Base-by-base conservation (phyloP, 768 basidiomycete species). In the Pleurotus citrinopileatus region DNA sequence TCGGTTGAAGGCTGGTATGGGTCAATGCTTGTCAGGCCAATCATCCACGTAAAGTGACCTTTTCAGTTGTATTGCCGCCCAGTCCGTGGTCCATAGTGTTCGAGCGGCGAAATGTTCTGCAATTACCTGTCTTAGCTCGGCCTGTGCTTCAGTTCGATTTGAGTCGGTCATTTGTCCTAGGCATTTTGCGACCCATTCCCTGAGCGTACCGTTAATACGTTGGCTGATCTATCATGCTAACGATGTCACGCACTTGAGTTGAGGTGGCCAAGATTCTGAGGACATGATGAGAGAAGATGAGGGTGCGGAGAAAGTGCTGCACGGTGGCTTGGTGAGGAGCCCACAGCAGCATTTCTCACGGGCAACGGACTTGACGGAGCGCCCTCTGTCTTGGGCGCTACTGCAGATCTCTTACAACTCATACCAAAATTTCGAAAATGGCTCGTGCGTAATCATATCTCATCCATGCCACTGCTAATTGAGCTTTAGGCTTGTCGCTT, bases 61-160 rank as follows among this genome's bases (percentile, higher is more conserved):
- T 76, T 91, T 80, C 53, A 99, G 76, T 70, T 96, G 89, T 28
- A 94, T 81, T 27, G 81, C 86, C 8, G 79, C 73, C 97, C 97
- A 99, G 69, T 98, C 93, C 54, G 89, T 96, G n/a, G 91, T 89
- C 83, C 91, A 89, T 22, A 98, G 78, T 1, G 88, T 81, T 67
- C 90, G 86, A 65, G 84, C 79, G 57, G 84, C 79, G 73, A 92
- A 96, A 70, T 94, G 87, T 61, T 94, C 84, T 82, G 90, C 88
- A 70, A 99, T 97, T 81, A 94, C 89, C 85, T 91, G 82, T 83
- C 94, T 94, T 66, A 99, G 74, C 78, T 99, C 97, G 56, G 88
- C 80, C 65, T 94, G 92, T 19, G 95, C 95, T 61, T 94, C 93
- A 45, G 73, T 73, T 68, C 89, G 85, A 73, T 96, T 98, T 48